Percentiles rank a stretch among this genome's conserved stretches.
These are phyloP conservation scores for Thielaviopsis musarum DNA, from an alignment of 2,329 filamentous ascomycete genomes.

Conservation along the genomic window DNA sequence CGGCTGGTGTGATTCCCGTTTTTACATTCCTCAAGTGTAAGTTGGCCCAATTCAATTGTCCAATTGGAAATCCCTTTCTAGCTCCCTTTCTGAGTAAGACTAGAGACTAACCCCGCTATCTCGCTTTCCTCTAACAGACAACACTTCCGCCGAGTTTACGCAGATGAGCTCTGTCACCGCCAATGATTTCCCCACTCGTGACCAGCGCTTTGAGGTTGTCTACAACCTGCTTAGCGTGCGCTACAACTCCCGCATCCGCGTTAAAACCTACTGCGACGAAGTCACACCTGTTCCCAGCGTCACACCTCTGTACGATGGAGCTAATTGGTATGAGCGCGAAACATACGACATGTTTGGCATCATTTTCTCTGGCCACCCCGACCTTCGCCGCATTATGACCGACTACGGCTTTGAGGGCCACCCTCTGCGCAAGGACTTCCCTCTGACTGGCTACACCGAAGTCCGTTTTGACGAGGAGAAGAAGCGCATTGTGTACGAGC, in stretches of 20 bases:
- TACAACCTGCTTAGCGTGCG: conserved; percentile 94
- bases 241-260: conserved; percentile 88
- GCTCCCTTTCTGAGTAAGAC: neutral
- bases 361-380: conserved; percentile 89
- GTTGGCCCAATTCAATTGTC: conserved; percentile 10
- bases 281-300: conserved; percentile 83
- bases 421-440: conserved; percentile 94
- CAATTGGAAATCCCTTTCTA: neutral
- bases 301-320: conserved; percentile 74
- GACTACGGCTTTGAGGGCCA: conserved; percentile 99
- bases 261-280: conserved; percentile 98
- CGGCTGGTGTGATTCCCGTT: conserved; percentile 74
- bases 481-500: conserved; percentile 97
- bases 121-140: conserved; percentile 37
- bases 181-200: conserved; percentile 87
- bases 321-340: conserved; percentile 97
- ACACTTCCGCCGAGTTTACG: conserved; percentile 93
- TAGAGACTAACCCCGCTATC: conserved; percentile 3
- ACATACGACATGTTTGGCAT: conserved; percentile 96
- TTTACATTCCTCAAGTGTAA: conserved; percentile 80
- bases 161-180: conserved; percentile 84
- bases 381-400: conserved; percentile 95
- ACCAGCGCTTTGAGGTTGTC: conserved; percentile 92
- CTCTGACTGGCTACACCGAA: conserved; percentile 93
- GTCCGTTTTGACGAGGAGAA: conserved; percentile 98